Percentiles rank a stretch among this genome's conserved stretches.
These are phyloP conservation scores for Boletus eberwhitei DNA, from an alignment of 768 basidiomycete genomes.

Conservation along the genomic window DNA sequence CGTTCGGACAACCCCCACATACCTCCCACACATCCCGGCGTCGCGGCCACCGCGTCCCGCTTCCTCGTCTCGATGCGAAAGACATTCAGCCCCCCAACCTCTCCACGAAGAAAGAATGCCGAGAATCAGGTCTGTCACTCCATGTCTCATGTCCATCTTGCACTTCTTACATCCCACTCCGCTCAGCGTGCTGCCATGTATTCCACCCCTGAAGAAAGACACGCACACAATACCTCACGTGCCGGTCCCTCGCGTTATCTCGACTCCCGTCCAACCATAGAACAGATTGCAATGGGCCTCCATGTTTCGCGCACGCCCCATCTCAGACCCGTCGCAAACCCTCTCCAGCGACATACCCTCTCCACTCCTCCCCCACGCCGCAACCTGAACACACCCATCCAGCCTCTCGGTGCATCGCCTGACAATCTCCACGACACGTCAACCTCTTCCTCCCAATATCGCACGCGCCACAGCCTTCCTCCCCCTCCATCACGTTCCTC, in stretches of 20 bases:
- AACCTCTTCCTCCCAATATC: conserved; percentile 20
- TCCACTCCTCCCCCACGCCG: conserved; percentile 16
- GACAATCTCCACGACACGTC: conserved; percentile 27
- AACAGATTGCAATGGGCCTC: conserved; percentile 79
- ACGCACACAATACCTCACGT: conserved; percentile 30
- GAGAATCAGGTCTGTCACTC: conserved; percentile 18
- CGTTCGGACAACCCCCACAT: not conserved
- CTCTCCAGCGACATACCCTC: conserved; percentile 19
- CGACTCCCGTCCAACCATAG: conserved; percentile 58
- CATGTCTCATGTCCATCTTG: not conserved
- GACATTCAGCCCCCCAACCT: conserved; percentile 21
- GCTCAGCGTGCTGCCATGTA: conserved; percentile 36
- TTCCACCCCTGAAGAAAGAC: conserved; percentile 41
- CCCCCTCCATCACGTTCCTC: conserved; percentile 64
- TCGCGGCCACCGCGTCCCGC: conserved; percentile 25
- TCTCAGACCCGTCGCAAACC: conserved; percentile 40
- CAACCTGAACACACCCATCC: conserved; percentile 26
- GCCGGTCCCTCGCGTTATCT: conserved; percentile 36
- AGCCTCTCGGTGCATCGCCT: conserved; percentile 15
- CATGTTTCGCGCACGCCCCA: conserved; percentile 77
- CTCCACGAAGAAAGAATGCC: conserved; percentile 20
- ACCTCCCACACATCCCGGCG: conserved; percentile 5
- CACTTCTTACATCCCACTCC: conserved; percentile 6
- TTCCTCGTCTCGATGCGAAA: conserved; percentile 31
- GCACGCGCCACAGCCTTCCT: conserved; percentile 35